Conservation (phyloP, 257 asterid genomes). For the Striga asiatica region DNA sequence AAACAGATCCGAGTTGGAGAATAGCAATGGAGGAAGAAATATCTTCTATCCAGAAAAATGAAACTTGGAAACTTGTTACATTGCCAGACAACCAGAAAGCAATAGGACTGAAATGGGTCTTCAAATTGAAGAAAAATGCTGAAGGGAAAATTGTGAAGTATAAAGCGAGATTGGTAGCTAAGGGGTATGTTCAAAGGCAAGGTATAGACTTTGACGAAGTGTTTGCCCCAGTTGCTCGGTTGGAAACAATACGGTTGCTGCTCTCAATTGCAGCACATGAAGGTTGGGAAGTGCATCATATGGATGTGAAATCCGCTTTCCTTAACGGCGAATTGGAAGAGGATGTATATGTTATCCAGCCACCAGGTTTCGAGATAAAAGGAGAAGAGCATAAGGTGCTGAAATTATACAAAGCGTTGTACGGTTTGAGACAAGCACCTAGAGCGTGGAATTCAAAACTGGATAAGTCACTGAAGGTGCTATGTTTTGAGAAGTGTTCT, state of each 20-base stretch:
- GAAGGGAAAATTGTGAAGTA: not conserved
- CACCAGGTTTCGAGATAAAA: not conserved
- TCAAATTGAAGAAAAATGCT: not conserved
- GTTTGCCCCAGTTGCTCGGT: not conserved
- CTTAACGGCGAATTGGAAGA: not conserved
- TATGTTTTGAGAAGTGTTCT: not conserved
- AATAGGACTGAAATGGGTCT: not conserved
- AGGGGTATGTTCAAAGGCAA: not conserved
- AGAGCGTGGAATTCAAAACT: not conserved
- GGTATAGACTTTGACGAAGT: not conserved
- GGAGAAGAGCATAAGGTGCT: no score
- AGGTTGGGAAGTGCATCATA: not conserved
- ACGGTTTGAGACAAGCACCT: no score
- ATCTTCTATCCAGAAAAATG: not conserved
- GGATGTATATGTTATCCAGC: not conserved
- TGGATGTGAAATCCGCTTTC: not conserved
- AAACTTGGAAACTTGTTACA: not conserved
- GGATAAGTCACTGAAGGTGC: not conserved
- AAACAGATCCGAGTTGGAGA: not conserved
- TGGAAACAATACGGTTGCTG: not conserved
- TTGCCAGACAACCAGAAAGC: not conserved
- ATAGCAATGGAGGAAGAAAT: not conserved
- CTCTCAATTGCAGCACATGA: not conserved
- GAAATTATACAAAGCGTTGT: no score
- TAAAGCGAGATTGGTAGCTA: not conserved